Conservation (phyloP, 345 rosid genomes). For the Gossypium ekmanianum region DNA sequence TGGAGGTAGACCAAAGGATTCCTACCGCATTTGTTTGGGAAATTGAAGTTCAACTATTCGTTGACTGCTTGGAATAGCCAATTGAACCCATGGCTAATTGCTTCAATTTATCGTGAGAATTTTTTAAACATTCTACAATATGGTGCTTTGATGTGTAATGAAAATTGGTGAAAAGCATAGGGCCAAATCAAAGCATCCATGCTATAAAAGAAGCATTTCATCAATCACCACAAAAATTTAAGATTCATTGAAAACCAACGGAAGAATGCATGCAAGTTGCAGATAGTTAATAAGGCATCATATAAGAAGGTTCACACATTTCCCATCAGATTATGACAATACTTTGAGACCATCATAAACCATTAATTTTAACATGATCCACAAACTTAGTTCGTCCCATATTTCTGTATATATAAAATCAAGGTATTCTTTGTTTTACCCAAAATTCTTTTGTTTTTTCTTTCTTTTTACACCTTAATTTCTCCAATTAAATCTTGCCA, state of each 20-base stretch:
- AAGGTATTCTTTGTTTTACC: background rate
- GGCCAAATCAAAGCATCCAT: background rate
- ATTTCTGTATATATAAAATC: background rate
- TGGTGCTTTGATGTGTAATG: background rate
- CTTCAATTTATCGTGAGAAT: background rate
- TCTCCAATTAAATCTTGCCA: background rate
- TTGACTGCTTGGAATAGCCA: no score
- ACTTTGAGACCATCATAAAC: background rate
- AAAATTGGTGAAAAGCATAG: background rate
- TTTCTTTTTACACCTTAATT: background rate
- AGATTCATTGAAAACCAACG: background rate
- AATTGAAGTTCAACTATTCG: background rate
- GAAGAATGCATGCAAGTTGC: background rate
- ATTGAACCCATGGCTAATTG: background rate
- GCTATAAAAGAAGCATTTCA: background rate
- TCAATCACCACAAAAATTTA: background rate
- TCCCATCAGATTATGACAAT: slow-evolving; percentile 7
- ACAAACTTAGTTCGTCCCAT: background rate
- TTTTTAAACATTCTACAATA: background rate
- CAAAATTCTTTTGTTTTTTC: background rate
- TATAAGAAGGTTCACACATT: slow-evolving; percentile 2
- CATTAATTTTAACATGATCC: background rate
- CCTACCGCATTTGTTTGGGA: no score
- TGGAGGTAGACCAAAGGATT: no score
- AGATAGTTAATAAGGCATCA: background rate